phyloP scores from a whole-genome alignment of 352 stramenopile species.

The Globisporangium middletonii region DNA sequence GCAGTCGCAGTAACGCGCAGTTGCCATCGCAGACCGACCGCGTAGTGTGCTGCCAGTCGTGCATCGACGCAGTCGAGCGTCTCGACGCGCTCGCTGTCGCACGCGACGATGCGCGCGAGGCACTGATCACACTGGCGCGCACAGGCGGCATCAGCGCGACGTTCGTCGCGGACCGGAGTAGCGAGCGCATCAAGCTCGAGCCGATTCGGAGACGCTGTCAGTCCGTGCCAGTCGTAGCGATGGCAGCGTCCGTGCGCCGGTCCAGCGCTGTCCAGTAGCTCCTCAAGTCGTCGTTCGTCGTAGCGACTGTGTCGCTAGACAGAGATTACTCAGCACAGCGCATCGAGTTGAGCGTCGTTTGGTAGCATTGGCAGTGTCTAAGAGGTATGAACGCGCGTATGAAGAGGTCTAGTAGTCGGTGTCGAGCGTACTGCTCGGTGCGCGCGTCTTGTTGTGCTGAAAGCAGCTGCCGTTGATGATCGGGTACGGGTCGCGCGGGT shows the following conservation, averaged over 20 bases:
- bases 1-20: not conserved
- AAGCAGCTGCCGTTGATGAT: constrained; percentile 16
- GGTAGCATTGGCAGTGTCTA: too few relatives aligned
- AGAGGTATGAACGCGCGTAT: too few relatives aligned
- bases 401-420: not conserved
- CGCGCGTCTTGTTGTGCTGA: not conserved
- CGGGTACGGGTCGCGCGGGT: constrained; percentile 41
- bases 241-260: too few relatives aligned
- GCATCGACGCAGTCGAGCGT: constrained; percentile 5
- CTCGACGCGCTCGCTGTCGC: constrained; percentile 12
- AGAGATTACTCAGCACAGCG: too few relatives aligned
- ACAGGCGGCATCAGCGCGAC: not conserved
- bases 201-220: constrained; percentile 18
- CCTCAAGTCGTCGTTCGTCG: too few relatives aligned
- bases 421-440: constrained; percentile 2
- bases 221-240: not conserved
- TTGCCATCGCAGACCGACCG: not conserved
- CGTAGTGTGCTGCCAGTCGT: constrained; percentile 12
- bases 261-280: too few relatives aligned
- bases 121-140: constrained; percentile 6
- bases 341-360: too few relatives aligned
- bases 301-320: too few relatives aligned
- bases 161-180: not conserved
- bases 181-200: constrained; percentile 16
- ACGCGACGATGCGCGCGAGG: constrained; percentile 10